These are phyloP conservation scores for Pachyrhizus erosus DNA, from an alignment of 306 rosid species.

Conservation along the genomic window DNA sequence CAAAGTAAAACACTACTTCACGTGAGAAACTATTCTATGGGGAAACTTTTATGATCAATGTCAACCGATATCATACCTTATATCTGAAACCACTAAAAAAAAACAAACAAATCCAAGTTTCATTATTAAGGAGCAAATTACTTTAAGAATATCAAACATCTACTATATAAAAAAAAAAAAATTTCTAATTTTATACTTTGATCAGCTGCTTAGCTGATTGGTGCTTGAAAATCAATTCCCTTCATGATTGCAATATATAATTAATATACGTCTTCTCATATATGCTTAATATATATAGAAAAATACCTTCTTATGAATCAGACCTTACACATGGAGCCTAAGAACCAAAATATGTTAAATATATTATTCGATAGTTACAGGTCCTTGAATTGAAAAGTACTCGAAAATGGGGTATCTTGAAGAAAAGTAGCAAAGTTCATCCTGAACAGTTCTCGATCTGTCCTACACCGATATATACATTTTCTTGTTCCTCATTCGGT, in stretches of 20 bases:
- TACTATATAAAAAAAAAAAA: neutral
- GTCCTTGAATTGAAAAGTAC: neutral
- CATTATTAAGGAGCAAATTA: neutral
- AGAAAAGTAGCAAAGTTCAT: neutral
- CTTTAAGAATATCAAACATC: neutral
- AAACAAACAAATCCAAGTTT: neutral
- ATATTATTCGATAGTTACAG: constrained; percentile 17
- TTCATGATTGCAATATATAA: neutral
- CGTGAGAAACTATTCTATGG: neutral
- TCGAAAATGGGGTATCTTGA: neutral
- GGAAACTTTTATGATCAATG: neutral
- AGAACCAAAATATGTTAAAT: neutral
- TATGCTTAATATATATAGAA: too few species aligned
- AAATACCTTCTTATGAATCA: neutral
- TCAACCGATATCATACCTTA: neutral
- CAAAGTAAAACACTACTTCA: neutral
- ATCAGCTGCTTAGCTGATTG: too few species aligned
- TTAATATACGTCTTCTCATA: too few species aligned
- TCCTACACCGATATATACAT: neutral
- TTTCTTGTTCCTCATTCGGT: neutral
- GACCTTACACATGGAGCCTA: neutral
- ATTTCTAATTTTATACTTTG: neutral
- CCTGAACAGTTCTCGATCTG: neutral
- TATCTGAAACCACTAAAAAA: neutral
- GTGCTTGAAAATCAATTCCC: neutral